Evolutionary conservation across 495 filamentous ascomycete genomes (phyloP).

Genomic region (Neurospora sublineolata): DNA sequence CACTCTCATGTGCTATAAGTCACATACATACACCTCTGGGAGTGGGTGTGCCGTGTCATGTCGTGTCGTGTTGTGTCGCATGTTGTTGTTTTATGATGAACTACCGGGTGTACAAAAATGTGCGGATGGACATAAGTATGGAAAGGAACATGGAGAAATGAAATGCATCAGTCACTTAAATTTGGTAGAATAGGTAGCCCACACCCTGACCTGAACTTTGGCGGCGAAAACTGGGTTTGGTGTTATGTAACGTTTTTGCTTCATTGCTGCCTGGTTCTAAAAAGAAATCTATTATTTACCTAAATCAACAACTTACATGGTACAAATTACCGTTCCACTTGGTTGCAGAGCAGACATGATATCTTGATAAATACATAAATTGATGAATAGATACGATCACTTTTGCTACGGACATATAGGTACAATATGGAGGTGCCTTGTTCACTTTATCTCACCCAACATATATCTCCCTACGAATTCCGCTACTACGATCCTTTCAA

Average conservation of each 20-base stretch:
- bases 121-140: not conserved
- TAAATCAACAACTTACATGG: not conserved
- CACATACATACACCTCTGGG: not conserved
- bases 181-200: not conserved
- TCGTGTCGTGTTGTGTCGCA: not conserved
- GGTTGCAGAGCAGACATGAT: not conserved
- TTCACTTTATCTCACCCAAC: too few species aligned
- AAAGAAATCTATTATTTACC: not conserved
- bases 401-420: too few species aligned
- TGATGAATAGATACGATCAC: too few species aligned
- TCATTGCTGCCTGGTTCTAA: not conserved
- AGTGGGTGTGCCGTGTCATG: not conserved
- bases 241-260: not conserved
- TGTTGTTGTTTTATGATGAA: not conserved
- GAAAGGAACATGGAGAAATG: not conserved
- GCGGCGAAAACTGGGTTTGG: not conserved
- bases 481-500: too few species aligned
- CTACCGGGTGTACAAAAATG: not conserved
- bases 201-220: not conserved
- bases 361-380: too few species aligned
- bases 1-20: constrained; percentile 1
- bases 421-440: too few species aligned
- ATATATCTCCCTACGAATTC: too few species aligned
- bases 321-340: not conserved
- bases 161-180: not conserved